Base-by-base conservation (phyloP, 2,329 filamentous ascomycete genomes). In the Ceratocystis lukuohia region DNA sequence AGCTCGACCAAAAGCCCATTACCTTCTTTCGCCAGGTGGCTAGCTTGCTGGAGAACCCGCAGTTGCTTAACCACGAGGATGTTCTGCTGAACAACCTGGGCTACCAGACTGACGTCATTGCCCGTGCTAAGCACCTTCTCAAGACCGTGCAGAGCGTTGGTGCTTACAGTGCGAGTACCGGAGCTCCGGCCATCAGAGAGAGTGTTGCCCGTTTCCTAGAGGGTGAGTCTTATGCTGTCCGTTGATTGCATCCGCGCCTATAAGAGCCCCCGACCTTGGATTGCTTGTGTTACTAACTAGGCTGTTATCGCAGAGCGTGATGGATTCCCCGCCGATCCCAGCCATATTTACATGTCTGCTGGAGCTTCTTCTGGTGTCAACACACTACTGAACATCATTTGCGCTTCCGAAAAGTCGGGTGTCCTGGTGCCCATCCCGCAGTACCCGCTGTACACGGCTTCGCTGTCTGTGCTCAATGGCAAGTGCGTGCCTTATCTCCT, bases 11-110 rank as follows among this genome's bases (percentile, higher is more conserved):
- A 82, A 95, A 97, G 82, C 94, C 94, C 73, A 93, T 99, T 73
- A 99, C 94, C 71, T 99, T 96, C 82, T 96, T 99, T 85, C 87
- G 94, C 71, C 93, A 99, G 79, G 94, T 99, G 33, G 83, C 94
- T 73, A 96, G 91, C 77, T 77, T 99, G 69, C 78, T 97, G 68
- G 94, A 99, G 81, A 92, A 97, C 80, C 94, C 94, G 0, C 75
- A 80, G 67, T 80, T 99, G 44, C 81, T 99, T 68, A 83, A 96
- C 73, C 87, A 95, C 72, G 85, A 91, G 75, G 84, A 93, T 70
- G 86, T 88, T n/a, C 79, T 97, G 69, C 78, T 86, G 73, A 83
- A 86, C 66, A 76, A 80, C 57, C 82, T 97, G 70, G 91, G 88
- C 70, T 99, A 97, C 80, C 88, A 96, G 80, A 78, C 84, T 70